Percentiles rank a stretch among this genome's conserved stretches.
These are phyloP conservation scores for Nothophytophthora sp. DNA, from an alignment of 352 stramenopile species.

Conservation along the genomic window DNA sequence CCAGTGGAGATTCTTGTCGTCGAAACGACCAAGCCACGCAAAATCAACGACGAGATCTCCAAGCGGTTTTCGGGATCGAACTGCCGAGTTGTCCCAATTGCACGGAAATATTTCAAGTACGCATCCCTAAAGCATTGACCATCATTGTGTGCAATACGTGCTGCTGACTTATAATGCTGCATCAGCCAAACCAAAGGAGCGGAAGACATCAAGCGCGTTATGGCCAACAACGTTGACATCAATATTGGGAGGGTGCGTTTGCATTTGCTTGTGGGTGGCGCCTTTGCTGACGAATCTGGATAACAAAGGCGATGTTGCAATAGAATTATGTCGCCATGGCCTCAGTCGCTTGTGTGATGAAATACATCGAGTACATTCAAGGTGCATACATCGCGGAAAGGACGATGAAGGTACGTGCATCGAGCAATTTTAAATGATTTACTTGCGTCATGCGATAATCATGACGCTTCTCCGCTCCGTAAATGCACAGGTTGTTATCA, in stretches of 20 bases:
- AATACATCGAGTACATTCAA: slow-evolving; percentile 89
- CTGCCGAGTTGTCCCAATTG: slow-evolving; percentile 68
- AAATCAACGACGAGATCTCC: slow-evolving; percentile 71
- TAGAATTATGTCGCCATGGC: slow-evolving; percentile 88
- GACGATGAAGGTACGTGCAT: slow-evolving; percentile 84
- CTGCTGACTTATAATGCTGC: not conserved
- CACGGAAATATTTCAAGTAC: slow-evolving; percentile 82
- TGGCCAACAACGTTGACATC: slow-evolving; percentile 81
- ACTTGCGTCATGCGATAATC: too few relatives aligned
- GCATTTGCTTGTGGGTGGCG: not conserved
- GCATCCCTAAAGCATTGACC: not conserved
- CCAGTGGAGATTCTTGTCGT: slow-evolving; percentile 78
- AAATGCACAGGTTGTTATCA: slow-evolving; percentile 62
- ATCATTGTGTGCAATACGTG: not conserved
- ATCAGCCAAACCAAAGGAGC: slow-evolving; percentile 81
- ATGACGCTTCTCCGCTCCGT: not conserved
- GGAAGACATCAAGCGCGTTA: slow-evolving; percentile 82
- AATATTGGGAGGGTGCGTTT: slow-evolving; percentile 70
- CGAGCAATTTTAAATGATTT: not conserved
- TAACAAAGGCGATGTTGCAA: not conserved
- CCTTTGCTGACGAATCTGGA: too few relatives aligned
- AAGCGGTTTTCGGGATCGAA: slow-evolving; percentile 56
- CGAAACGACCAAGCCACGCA: slow-evolving; percentile 52
- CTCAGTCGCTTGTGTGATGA: slow-evolving; percentile 76
- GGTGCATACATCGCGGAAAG: slow-evolving; percentile 83